Evolutionary conservation across 345 rosid species (phyloP).

Genomic region (Acer saccharum): DNA sequence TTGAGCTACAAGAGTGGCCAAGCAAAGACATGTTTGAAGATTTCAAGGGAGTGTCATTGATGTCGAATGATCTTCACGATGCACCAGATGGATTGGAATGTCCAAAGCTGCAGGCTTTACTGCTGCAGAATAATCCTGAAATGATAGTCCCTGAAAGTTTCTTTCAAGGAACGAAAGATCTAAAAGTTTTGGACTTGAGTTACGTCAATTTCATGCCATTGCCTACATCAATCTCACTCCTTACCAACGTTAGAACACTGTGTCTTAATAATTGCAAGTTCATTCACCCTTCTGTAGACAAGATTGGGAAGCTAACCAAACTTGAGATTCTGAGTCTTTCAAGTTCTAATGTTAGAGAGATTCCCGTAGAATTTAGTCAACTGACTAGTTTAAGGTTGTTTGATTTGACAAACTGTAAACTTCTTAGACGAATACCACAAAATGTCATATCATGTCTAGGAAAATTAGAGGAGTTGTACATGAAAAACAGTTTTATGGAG

Average conservation of each 20-base stretch:
- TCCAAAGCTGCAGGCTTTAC: too few species aligned
- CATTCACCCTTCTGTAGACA: not conserved
- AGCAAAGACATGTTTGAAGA: not conserved
- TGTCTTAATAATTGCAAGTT: not conserved
- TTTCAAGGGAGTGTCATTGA: not conserved
- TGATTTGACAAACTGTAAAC: not conserved
- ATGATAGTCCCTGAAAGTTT: not conserved
- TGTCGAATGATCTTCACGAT: not conserved
- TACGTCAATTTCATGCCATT: not conserved
- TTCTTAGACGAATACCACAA: not conserved
- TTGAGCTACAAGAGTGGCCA: not conserved
- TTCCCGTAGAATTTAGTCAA: not conserved
- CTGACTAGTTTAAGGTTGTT: not conserved
- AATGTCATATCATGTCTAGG: not conserved
- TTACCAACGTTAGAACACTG: not conserved
- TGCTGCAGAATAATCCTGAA: not conserved
- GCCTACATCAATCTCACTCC: not conserved
- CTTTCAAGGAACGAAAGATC: not conserved
- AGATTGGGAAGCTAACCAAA: not conserved
- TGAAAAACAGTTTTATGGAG: not conserved
- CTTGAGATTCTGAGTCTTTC: constrained; percentile 6
- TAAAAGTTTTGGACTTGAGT: constrained; percentile 4
- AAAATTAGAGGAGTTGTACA: not conserved
- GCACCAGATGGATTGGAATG: too few species aligned
- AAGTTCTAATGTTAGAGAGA: not conserved